These are phyloP conservation scores for Alternaria infectoria DNA, from an alignment of 2,329 filamentous ascomycete genomes.

Conservation along the genomic window DNA sequence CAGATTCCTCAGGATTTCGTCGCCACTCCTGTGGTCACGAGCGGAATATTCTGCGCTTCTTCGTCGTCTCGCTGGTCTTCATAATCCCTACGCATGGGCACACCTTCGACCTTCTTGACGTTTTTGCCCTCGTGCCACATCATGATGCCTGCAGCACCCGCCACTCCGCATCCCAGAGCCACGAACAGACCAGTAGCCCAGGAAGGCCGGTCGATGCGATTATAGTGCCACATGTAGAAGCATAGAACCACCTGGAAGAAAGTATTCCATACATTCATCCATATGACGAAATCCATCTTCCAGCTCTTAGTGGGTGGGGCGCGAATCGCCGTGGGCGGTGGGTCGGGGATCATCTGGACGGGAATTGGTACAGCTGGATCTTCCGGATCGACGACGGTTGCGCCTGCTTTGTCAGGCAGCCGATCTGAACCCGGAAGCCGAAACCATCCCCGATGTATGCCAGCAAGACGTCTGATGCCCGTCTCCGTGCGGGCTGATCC, in stretches of 20 bases:
- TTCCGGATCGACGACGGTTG: constrained; percentile 38
- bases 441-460: constrained; percentile 78
- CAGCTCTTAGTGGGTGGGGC: constrained; percentile 71
- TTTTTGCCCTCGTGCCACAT: constrained; percentile 71
- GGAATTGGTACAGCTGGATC: constrained; percentile 67
- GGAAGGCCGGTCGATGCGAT: constrained; percentile 73
- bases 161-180: constrained; percentile 72
- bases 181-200: constrained; percentile 85
- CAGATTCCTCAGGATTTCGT: constrained; percentile 31
- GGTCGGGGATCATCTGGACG: constrained; percentile 65
- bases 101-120: constrained; percentile 48
- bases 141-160: constrained; percentile 71
- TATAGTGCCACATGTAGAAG: constrained; percentile 83
- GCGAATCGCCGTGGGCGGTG: constrained; percentile 73
- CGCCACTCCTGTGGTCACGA: constrained; percentile 24
- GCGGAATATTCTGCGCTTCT: constrained; percentile 28
- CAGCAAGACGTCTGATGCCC: constrained; percentile 72
- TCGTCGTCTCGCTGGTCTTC: constrained; percentile 24
- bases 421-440: constrained; percentile 70
- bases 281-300: constrained; percentile 82
- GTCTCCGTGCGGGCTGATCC: constrained; percentile 53
- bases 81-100: constrained; percentile 39
- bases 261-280: constrained; percentile 80
- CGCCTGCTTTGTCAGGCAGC: constrained; percentile 48
- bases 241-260: constrained; percentile 76